A percentile compares a stretch with the other conserved stretches of the same genome.
Conservation (phyloP, 441 rosid species). For the Mallotus japonicus region DNA sequence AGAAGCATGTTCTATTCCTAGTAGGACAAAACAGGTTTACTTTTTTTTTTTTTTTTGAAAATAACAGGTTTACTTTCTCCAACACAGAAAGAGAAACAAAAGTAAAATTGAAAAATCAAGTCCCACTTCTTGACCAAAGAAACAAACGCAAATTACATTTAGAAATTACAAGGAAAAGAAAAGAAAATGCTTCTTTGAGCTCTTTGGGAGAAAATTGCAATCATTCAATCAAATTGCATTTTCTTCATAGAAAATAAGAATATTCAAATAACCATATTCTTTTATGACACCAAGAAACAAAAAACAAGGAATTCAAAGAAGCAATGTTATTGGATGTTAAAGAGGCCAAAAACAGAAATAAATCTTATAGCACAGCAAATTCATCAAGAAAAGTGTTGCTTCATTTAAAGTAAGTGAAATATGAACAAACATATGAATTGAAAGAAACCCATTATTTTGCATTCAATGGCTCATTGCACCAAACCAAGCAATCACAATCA, state of each 20-base stretch:
- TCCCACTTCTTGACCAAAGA: background rate
- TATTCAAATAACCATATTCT: background rate
- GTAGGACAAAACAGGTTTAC: constrained; percentile 18
- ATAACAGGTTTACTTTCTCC: constrained; percentile 12
- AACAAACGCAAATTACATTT: background rate
- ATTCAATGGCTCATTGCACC: background rate
- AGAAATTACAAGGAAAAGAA: background rate
- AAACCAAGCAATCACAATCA: background rate
- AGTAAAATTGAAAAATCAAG: background rate
- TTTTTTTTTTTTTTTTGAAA: no score
- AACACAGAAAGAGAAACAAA: background rate
- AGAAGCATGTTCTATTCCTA: constrained; percentile 15
- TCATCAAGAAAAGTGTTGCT: background rate
- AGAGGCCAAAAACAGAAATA: background rate
- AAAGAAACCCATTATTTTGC: constrained; percentile 12
- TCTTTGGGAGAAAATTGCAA: background rate
- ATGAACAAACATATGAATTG: background rate
- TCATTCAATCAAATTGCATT: no score
- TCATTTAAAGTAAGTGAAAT: background rate
- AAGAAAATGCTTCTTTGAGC: background rate
- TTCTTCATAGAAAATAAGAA: no score
- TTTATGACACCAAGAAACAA: background rate
- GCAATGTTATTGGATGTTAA: background rate
- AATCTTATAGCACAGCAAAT: no score
- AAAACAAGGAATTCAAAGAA: background rate